Evolutionary conservation across 768 basidiomycete genomes (phyloP), one percentile per base, ranked within the genome.

Genomic region (Lepiota venenata): DNA sequence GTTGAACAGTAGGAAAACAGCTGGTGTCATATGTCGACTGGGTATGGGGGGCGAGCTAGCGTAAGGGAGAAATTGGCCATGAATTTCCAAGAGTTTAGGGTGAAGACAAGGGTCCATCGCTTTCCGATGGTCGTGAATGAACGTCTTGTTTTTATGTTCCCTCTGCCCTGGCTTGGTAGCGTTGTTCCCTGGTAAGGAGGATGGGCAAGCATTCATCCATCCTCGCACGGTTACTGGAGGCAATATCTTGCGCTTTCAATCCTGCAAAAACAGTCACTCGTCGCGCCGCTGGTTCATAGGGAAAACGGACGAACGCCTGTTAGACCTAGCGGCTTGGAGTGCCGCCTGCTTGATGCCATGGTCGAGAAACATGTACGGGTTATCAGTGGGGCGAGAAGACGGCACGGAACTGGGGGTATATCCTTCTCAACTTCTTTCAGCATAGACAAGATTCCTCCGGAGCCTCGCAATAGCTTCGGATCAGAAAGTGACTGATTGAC

Each of bases 1-100:
- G 74, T 77, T 8, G 69, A 63, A 60, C 75, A 78, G 41, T 71
- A 71, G 4, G 80, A 70, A 57, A 83, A 81, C 5, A 71, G 68
- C n/a, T 0, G 78, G 74, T 0, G 74, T 61, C 45, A 79, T 60
- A 0, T 65, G 63, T 1, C 42, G 58, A 44, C 67, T 63, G 2
- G 80, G 73, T 7, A 36, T 41, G 0, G 77, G 77, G 1, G 74
- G 76, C 0, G 46, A 32, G 4, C 68, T 59, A 15, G 35, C 35
- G 52, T 75, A 69, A 0, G 73, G 65, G 35, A 82, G 61, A 61
- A 77, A 80, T 32, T 76, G 74, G 0, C 74, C 74, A 54, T 81
- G 77, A 0, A 69, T 63, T 47, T 71, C 69, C 49, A 74, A 65
- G 12, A 72, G 50, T 42, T 66, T 60, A 6, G 73, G 72, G 50